These are phyloP conservation scores for Globisporangium okanoganense DNA, from an alignment of 352 stramenopile species.

Conservation along the genomic window DNA sequence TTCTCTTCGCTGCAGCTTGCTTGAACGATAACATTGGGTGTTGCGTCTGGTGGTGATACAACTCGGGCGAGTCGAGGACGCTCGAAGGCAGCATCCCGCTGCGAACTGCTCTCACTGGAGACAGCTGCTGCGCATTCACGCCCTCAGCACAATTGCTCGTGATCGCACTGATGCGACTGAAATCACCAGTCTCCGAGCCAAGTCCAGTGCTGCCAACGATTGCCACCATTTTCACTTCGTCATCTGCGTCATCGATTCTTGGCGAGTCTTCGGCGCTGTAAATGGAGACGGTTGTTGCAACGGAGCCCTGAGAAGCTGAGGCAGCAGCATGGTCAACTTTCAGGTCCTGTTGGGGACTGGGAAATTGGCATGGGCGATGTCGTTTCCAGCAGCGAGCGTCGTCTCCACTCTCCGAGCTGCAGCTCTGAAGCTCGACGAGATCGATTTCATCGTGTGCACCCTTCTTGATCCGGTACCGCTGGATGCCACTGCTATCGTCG, in stretches of 20 bases:
- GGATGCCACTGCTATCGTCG: background rate
- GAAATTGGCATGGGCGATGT: background rate
- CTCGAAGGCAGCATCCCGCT: background rate
- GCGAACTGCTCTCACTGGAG: background rate
- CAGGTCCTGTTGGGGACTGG: background rate
- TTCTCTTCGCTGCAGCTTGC: background rate
- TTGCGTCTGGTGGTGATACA: background rate
- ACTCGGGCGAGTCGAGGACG: background rate
- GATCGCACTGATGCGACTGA: background rate
- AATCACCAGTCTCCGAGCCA: background rate
- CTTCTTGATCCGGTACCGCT: constrained; percentile 1
- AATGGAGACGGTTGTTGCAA: background rate
- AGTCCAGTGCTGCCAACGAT: too few relatives aligned
- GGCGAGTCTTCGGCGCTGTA: background rate
- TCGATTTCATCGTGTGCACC: background rate
- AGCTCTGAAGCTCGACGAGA: background rate
- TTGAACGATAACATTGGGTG: background rate
- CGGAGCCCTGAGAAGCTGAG: background rate
- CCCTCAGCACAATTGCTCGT: background rate
- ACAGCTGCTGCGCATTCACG: background rate
- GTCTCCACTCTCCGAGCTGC: background rate
- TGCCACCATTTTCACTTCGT: background rate
- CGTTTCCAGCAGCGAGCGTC: background rate
- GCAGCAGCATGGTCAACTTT: background rate
- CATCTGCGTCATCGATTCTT: background rate